Evolutionary conservation across 768 basidiomycete genomes (phyloP), one percentile per base, ranked within the genome.

Genomic region (Kwoniella heveanensis): DNA sequence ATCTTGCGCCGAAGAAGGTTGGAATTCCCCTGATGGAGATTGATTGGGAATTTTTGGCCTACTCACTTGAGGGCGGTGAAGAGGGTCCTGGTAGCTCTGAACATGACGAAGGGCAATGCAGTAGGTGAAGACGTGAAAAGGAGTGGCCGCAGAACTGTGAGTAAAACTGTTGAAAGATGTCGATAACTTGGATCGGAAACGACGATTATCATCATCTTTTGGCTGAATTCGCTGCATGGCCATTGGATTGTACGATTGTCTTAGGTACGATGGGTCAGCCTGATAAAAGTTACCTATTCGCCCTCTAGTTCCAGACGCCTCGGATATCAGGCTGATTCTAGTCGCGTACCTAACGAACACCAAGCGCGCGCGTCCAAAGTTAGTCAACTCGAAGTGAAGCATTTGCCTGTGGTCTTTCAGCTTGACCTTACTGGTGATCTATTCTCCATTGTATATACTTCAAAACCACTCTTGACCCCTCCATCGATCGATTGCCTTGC

Each of bases 11-110:
- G n/a, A n/a, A n/a, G n/a, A n/a, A n/a, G n/a, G n/a, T n/a, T n/a
- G n/a, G n/a, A n/a, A n/a, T n/a, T n/a, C n/a, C n/a, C n/a, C n/a
- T n/a, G n/a, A n/a, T n/a, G n/a, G n/a, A n/a, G n/a, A n/a, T n/a
- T n/a, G n/a, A n/a, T n/a, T n/a, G n/a, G n/a, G n/a, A n/a, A n/a
- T n/a, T n/a, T n/a, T n/a, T n/a, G n/a, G n/a, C n/a, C n/a, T 44
- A 67, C 66, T 64, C 52, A 68, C 69, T 56, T 46, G 36, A 66
- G 50, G 26, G 70, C 61, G 30, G 54, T 32, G 48, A 69, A 54
- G 22, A 69, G 60, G 19, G 65, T 46, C 54, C 71, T 27, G 37
- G 71, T 57, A 15, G 64, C 68, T 63, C 71, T 57, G 51, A 72
- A 59, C 71, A 72, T 72, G 53, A 10, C 62, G 56, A 44, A 7